Evolutionary conservation across 306 rosid species (phyloP), one percentile per base, ranked within the genome.

Genomic region (Castanopsis chinensis): DNA sequence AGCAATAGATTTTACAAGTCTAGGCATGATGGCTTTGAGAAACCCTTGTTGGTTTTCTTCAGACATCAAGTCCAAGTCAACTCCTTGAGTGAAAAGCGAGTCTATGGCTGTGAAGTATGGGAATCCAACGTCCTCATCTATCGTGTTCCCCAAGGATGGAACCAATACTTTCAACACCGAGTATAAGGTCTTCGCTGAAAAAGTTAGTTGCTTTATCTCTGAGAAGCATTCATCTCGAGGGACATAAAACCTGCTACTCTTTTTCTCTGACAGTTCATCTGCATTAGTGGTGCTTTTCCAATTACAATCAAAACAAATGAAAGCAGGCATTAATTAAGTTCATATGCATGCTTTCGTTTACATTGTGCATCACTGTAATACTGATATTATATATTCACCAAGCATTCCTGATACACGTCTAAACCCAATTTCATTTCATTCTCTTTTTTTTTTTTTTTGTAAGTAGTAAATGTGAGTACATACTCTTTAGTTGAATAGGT

Each of bases 201-300:
- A 90, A 12, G 53, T 70, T 80, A 83, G 33, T 19, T 65, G 74
- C 71, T 90, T 90, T 69, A 25, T 76, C 41, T 84, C 86, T 13
- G 80, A 75, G 65, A 90, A 90, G 28, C 83, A 82, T 54, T 90
- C 93, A 9, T 90, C 93, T 0, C 93, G 82, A 5, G 93, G 93
- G 52, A 90, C 93, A 23, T 90, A 90, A 70, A 84, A 51, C 35
- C 7, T 68, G 3, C 5, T n/a, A 43, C 51, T 58, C n/a, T 15
- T 78, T 52, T 18, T 55, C 78, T 90, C 93, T 49, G 87, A 87
- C 1, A 32, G 18, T 19, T 91, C 83, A 55, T 90, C 93, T 90
- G 76, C 53, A 49, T 49, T 49, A 49, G 53, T 49, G 53, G 53
- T 12, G 17, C 2, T 49, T 49, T 49, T 49, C 53, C 53, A 49